Evolutionary conservation across 1,139 yeast genomes (phyloP), one percentile per base, ranked within the genome.

Genomic region (Pneumocystis wakefieldiae): DNA sequence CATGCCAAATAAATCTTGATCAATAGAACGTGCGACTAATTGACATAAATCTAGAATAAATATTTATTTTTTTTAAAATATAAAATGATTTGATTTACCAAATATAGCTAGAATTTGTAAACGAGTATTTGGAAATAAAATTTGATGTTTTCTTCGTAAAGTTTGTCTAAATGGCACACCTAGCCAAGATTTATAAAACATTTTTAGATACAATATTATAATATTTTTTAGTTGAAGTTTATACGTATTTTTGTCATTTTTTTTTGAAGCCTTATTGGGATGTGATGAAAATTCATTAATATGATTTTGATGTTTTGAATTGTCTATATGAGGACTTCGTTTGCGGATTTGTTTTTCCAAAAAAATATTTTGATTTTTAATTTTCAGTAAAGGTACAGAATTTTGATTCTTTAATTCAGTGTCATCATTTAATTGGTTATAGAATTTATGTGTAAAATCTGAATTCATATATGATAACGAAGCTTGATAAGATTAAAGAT

Each of bases 1-100:
- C 7, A 71, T 72, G 7, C 79, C 79, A 61, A 69, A 70, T 3
- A 68, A 66, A 64, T 76, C 79, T 62, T 77, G 79, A 6, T 68
- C 69, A 29, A 70, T 64, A 2, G 76, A 73, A 60, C 68, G 68
- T 59, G 66, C 66, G 2, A 74, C 71, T 14, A 74, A 66, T 15
- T 66, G 63, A n/a, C 71, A 64, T 28, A 74, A 65, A 0, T 75
- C 69, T 57, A 37, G 15, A 37, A 57, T 10, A 48, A 48, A 48
- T 48, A 24, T 32, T 32, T 32, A 24, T 14, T 8, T 48, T 48
- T 24, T 3, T 57, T 29, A 17, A 24, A 7, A 19, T 57, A 29
- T 37, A 57, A 37, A 57, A 39, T 19, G 12, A 19, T 17, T 2
- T 19, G 29, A 57, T 57, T 37, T 57, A 57, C 59, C 38, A 48